Conservation (phyloP, 1,284 basidiomycete genomes). For the Tilletia indica region DNA sequence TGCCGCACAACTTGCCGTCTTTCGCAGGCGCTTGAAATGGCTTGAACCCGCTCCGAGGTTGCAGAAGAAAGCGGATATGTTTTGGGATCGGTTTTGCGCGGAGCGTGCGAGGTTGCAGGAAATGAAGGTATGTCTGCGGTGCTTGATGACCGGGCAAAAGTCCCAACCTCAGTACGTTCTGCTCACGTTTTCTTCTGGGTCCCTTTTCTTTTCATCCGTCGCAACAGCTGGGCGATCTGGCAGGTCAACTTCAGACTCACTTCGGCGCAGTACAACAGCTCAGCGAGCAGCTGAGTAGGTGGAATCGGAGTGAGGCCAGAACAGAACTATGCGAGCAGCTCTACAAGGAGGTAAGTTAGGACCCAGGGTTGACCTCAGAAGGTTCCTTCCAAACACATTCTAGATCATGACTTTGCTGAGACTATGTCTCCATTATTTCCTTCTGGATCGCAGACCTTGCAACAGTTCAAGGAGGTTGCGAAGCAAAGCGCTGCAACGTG, state of each 20-base stretch:
- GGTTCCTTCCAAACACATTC: background rate
- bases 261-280: background rate
- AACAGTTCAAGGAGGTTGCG: background rate
- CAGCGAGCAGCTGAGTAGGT: background rate
- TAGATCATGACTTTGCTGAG: background rate
- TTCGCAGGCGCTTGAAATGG: slow-evolving; percentile 8
- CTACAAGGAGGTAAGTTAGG: background rate
- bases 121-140: background rate
- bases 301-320: background rate
- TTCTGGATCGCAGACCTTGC: background rate
- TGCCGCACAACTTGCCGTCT: background rate
- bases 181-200: background rate
- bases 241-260: background rate
- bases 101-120: background rate
- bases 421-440: background rate
- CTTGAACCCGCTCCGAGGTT: background rate
- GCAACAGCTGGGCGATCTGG: background rate
- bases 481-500: background rate
- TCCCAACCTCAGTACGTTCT: background rate
- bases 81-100: slow-evolving; percentile 14
- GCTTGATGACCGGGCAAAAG: background rate
- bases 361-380: background rate
- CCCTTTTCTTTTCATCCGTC: background rate
- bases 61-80: background rate
- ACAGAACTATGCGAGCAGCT: slow-evolving; percentile 11